Base-by-base conservation (phyloP, 176 grass and related monocot genomes). In the Avena atlantica region DNA sequence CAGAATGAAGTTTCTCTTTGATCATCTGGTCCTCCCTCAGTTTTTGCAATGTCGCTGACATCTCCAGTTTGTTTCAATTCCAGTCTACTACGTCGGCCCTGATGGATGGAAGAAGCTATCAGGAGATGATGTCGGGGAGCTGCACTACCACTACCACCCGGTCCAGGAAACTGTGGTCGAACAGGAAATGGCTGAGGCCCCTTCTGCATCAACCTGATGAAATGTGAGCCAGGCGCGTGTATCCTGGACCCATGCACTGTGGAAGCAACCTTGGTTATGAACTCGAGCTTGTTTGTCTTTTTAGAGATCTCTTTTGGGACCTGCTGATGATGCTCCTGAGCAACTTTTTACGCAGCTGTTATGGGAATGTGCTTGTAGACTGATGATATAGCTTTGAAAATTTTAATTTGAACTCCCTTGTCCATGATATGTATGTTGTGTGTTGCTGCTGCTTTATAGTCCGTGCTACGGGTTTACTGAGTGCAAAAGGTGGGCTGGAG, bases 71-170 rank as follows among this genome's bases (percentile, higher is more conserved):
- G 36, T 71, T 81, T 40, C 23, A 25, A 44, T 87, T 86, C 8
- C 84, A 98, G 96, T 98, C 45, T 98, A 96, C 80, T 84, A 98
- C 19, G 96, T 98, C 45, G 96, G 93, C 19, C 88, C 92, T 5
- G 58, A 92, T 86, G 93, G 96, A 4, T 98, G 96, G 96, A 98
- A 80, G 87, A 98, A 98, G 85, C 81, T 98, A 44, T 94, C 93
- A 53, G 96, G 96, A 57, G 96, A 98, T 81, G 96, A 98, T 83
- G 96, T 98, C 0, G 84, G 90, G 20, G 96, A 98, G 82, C 92
- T 98, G 67, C 96, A 95, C 78, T 96, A 94, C 76, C 93, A 98
- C 25, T 99, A 99, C 82, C 91, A 96, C 74, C 97, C 94, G 1
- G 87, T 90, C 85, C 49, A 91, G 70, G 53, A 68, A 58, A 69